phyloP scores from a whole-genome alignment of 345 rosid species.

The Draba incana region DNA sequence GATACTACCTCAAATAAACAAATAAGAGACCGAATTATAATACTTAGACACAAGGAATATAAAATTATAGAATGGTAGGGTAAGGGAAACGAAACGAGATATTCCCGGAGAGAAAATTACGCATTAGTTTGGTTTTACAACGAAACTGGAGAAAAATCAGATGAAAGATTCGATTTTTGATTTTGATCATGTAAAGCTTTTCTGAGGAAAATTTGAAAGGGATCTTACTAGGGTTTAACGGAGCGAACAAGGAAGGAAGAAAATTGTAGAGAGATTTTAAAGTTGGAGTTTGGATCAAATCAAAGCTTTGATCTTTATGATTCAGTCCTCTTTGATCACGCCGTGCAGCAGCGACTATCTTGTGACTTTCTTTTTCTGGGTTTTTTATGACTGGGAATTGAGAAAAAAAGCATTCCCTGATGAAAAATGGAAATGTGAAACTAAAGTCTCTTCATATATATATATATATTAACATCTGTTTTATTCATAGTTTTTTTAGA shows the following conservation, averaged over 20 bases:
- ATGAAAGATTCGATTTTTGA: slow-evolving; percentile 17
- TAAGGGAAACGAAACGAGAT: slow-evolving; percentile 17
- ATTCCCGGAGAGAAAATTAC: slow-evolving; percentile 9
- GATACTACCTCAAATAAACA: slow-evolving; percentile 38
- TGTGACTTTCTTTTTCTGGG: slow-evolving; percentile 29
- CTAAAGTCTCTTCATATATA: too few relatives aligned
- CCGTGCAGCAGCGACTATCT: slow-evolving; percentile 23
- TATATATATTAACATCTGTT: too few relatives aligned
- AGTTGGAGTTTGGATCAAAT: not conserved
- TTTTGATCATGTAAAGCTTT: slow-evolving; percentile 6
- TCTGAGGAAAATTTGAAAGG: not conserved
- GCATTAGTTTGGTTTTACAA: slow-evolving; percentile 9
- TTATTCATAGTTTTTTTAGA: too few relatives aligned
- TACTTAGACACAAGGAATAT: slow-evolving; percentile 25
- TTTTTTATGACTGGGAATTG: slow-evolving; percentile 8
- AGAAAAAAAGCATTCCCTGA: slow-evolving; percentile 5
- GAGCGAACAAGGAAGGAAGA: slow-evolving; percentile 17
- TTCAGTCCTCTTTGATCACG: slow-evolving; percentile 9
- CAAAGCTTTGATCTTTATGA: slow-evolving; percentile 31
- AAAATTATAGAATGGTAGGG: slow-evolving; percentile 27
- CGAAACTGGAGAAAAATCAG: slow-evolving; percentile 35
- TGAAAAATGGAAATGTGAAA: not conserved
- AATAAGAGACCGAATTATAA: slow-evolving; percentile 32
- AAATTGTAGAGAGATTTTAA: not conserved
- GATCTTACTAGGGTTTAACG: slow-evolving; percentile 38